These are phyloP conservation scores for Mycena belliarum DNA, from an alignment of 768 basidiomycete genomes.

Conservation along the genomic window DNA sequence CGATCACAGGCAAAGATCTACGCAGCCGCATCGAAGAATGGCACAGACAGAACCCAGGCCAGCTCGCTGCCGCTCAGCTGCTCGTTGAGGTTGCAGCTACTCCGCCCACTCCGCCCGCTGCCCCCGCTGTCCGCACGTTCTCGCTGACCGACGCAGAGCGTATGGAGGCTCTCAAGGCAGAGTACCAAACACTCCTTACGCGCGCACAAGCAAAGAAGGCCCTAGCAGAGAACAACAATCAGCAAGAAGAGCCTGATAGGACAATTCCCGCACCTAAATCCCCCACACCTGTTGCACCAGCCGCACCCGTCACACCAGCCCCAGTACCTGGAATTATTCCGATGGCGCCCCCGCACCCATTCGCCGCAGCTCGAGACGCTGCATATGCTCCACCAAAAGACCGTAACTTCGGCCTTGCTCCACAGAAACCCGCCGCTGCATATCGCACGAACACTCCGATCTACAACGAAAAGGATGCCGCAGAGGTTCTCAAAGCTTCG, in stretches of 20 bases:
- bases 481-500: conserved; percentile 14
- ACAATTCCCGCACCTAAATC: conserved; percentile 7
- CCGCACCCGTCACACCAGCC: too few relatives aligned
- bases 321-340: too few relatives aligned
- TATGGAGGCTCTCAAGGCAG: background rate
- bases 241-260: background rate
- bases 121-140: background rate
- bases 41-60: conserved; percentile 1
- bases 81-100: background rate
- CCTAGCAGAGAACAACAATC: background rate
- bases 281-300: too few relatives aligned
- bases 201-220: background rate
- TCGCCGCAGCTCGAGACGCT: conserved; percentile 5
- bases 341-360: background rate
- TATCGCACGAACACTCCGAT: conserved; percentile 22
- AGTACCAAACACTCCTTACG: background rate
- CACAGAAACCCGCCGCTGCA: conserved; percentile 3
- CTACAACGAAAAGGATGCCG: conserved; percentile 17
- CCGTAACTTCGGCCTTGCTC: conserved; percentile 10
- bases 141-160: background rate
- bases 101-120: background rate
- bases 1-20: background rate
- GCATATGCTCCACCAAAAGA: conserved; percentile 17
- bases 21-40: conserved; percentile 7
- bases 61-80: background rate